phyloP scores from a whole-genome alignment of 2,329 filamentous ascomycete species.

The Chaetothyriales sp. region DNA sequence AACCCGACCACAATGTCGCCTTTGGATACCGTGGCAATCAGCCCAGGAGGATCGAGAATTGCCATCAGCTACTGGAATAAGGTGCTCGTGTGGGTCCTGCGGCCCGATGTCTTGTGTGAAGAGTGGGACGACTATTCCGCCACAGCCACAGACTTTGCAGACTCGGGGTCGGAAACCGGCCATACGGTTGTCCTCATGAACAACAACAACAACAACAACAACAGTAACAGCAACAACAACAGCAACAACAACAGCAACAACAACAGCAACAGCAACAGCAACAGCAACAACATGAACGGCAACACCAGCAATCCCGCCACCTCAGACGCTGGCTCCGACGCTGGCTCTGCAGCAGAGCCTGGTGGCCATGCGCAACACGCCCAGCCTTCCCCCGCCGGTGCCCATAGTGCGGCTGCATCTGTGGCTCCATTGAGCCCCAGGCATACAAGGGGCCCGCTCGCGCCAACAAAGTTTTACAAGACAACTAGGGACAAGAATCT shows the following conservation, averaged over 20 bases:
- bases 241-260: not conserved
- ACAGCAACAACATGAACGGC: not conserved
- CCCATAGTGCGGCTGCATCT: not conserved
- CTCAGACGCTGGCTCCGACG: not conserved
- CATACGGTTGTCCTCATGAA: not conserved
- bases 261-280: not conserved
- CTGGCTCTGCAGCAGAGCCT: slow-evolving; percentile 1
- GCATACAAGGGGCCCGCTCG: not conserved
- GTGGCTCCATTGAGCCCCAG: not conserved
- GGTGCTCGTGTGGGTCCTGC: slow-evolving; percentile 28
- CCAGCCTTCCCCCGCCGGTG: not conserved
- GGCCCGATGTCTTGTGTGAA: slow-evolving; percentile 26
- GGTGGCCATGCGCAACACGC: not conserved
- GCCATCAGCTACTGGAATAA: slow-evolving; percentile 31
- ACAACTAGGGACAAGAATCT: slow-evolving; percentile 3
- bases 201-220: not conserved
- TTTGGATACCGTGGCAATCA: slow-evolving; percentile 23
- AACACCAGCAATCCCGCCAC: not conserved
- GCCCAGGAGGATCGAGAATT: slow-evolving; percentile 25
- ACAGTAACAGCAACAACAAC: not conserved
- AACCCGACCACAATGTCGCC: slow-evolving; percentile 26
- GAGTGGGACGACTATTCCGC: slow-evolving; percentile 15
- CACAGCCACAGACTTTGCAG: not conserved
- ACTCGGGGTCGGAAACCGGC: not conserved
- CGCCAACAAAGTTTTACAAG: slow-evolving; percentile 5